Base-by-base conservation (phyloP, 2,329 filamentous ascomycete species). In the Neobulgaria alba region DNA sequence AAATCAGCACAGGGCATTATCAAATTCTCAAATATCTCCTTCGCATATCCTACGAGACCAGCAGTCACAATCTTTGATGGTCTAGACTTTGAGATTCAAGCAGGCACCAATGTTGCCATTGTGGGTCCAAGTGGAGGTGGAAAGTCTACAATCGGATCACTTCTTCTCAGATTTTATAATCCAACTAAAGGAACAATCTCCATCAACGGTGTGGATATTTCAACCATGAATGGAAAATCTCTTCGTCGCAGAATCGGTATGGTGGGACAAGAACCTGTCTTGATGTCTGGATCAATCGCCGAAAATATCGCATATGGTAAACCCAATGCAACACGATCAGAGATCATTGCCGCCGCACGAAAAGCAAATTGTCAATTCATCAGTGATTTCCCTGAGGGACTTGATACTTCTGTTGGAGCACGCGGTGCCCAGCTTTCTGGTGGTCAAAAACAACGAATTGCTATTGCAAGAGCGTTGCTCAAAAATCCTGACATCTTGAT, bases 321-420 rank as follows among this genome's bases (percentile, higher is more conserved):
- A 43, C 90, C 90, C 1, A 62, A 75, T 34, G 90, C 92, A 1
- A 80, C 80, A 3, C 73, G 85, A 39, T 69, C 76, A 21, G 87
- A 95, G 53, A 92, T 98, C 43, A 75, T 95, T 43, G 74, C 78
- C 15, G 93, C 92, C 5, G 92, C 92, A 3, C 75, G 85, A 47
- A 84, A 90, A 61, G 92, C 92, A 39, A 98, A 98, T 62, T 98
- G 92, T 61, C 82, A 84, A 54, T 98, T 98, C 59, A 95, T 98
- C 61, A 82, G 84, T 59, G 92, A 98, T 61, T 93, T 98, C 54
- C 92, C 92, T 19, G 88, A 96, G 43, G 92, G 92, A 3, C 74
- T 98, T 5, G 90, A 98, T 58, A 98, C 92, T 0, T 84, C 85
- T 49, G 92, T 95, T 20, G 93, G 93, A 39, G 84, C 90, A 12